phyloP scores from a whole-genome alignment of 2,329 filamentous ascomycete species.

The Chaetomiaceae sp. region DNA sequence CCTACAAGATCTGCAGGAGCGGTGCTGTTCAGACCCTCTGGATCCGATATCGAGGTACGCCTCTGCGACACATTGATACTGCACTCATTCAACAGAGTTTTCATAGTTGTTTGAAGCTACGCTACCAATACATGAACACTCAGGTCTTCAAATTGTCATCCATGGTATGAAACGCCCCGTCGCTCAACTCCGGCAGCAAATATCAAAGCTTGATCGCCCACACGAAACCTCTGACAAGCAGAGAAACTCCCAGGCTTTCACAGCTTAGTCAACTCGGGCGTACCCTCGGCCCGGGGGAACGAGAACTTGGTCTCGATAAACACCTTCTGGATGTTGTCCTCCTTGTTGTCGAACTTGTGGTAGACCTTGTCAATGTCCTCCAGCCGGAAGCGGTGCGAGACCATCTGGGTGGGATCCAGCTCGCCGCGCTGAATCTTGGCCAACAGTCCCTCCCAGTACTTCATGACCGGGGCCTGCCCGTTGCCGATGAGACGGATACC shows the following conservation, averaged over 20 bases:
- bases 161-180: too few relatives aligned
- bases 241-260: conserved; percentile 20
- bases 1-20: too few relatives aligned
- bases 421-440: conserved; percentile 60
- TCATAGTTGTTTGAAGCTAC: too few relatives aligned
- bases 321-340: conserved; percentile 77
- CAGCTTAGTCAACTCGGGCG: conserved; percentile 40
- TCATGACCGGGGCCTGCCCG: conserved; percentile 68
- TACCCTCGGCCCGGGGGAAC: conserved; percentile 40
- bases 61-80: too few relatives aligned
- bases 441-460: conserved; percentile 79
- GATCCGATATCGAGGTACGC: too few relatives aligned
- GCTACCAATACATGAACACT: too few relatives aligned
- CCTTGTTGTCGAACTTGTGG: conserved; percentile 53
- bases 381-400: conserved; percentile 71
- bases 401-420: conserved; percentile 74
- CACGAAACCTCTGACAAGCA: neutral
- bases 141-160: too few relatives aligned
- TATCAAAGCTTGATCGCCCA: too few relatives aligned
- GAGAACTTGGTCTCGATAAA: conserved; percentile 60
- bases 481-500: conserved; percentile 74
- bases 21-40: too few relatives aligned
- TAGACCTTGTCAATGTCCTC: conserved; percentile 69
- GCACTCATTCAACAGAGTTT: too few relatives aligned
- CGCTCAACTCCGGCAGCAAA: too few relatives aligned